Base-by-base conservation (phyloP, 2,329 filamentous ascomycete genomes). In the Alternaria arborescens region DNA sequence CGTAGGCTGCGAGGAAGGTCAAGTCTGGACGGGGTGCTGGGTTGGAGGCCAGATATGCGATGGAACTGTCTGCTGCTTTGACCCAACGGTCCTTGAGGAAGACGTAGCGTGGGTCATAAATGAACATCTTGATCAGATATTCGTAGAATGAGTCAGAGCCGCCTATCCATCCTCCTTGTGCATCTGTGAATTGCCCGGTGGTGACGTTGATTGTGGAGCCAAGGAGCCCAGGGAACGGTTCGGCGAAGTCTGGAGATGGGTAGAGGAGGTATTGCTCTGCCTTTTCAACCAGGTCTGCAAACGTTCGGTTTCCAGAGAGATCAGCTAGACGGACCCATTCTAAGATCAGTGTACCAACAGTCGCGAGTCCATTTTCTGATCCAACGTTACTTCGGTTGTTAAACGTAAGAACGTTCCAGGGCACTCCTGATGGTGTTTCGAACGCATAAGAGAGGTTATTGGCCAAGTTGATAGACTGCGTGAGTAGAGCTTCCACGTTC, bases 41-140 rank as follows among this genome's bases (percentile, higher is more conserved):
- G 72, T 91, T 87, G 18, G 88, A 91, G 14, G 87, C 83, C 8
- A 97, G 84, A 70, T 93, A 83, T 60, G 85, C 76, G 48, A 95
- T 94, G 6, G 88, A 89, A 7, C 90, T 93, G 68, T 96, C 89
- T 53, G 89, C 91, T 2, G 92, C 92, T 1, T 83, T 74, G 42
- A 92, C 80, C 92, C 92, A 97, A 30, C 77, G 87, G 64, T 94
- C 89, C 70, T 84, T 88, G 80, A 94, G 93, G 3, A 77, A 63
- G 2, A 71, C 78, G 70, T 91, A 96, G 3, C 87, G 84, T 0
- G 87, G 83, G 72, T 94, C 90, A 76, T 96, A 96, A 55, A 94
- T 78, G 71, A 89, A 96, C 91, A 95, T 94, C 82, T 97, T 97
- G 77, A 97, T 89, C 32, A 97, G 85, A 71, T 96, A 96, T 79